phyloP scores from a whole-genome alignment of 345 rosid genomes.

The Citrus sp. region DNA sequence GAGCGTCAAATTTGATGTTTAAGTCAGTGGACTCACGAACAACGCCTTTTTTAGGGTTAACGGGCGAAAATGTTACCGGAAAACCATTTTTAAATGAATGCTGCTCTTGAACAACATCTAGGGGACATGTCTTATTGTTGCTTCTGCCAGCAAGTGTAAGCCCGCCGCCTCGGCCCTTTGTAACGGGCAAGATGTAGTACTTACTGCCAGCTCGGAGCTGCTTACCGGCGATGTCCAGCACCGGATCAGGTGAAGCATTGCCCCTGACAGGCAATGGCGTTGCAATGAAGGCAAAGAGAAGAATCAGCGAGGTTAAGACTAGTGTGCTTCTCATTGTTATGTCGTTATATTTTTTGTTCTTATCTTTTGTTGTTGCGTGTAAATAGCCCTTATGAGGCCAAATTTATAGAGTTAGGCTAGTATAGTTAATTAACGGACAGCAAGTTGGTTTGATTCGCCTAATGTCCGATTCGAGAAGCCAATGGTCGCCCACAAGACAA shows the following conservation, averaged over 20 bases:
- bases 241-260: conserved; percentile 8
- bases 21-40: no score
- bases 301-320: conserved; percentile 4
- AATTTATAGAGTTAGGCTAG: not conserved
- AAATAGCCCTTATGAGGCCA: not conserved
- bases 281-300: conserved; percentile 14
- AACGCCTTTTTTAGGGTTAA: not conserved
- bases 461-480: not conserved
- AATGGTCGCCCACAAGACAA: not conserved
- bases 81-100: conserved; percentile 23
- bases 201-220: no score
- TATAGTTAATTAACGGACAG: not conserved
- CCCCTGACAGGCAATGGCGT: conserved; percentile 9
- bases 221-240: not conserved
- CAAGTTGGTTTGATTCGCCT: not conserved
- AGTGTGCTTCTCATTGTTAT: conserved; percentile 3
- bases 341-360: not conserved
- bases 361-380: not conserved
- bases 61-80: conserved; percentile 31
- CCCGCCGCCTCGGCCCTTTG: no score
- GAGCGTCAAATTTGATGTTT: no score
- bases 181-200: no score
- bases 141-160: conserved; percentile 22
- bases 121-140: conserved; percentile 28
- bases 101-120: conserved; percentile 32